These are phyloP conservation scores for Ogataea allantospora DNA, from an alignment of 805 yeast genomes.

Conservation along the genomic window DNA sequence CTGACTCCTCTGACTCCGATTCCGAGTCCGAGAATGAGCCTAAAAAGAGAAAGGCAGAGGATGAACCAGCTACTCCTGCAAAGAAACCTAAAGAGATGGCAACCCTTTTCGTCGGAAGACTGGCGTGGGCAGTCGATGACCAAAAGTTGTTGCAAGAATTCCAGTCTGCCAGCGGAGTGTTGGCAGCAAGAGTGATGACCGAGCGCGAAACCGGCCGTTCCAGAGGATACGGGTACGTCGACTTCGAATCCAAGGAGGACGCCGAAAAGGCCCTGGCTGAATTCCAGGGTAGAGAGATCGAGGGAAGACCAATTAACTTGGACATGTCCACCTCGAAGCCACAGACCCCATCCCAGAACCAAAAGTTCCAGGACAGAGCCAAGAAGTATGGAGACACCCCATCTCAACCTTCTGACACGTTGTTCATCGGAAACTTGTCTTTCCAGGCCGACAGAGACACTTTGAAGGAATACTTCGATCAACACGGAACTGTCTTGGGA, in stretches of 20 bases:
- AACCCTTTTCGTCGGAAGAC: slow-evolving; percentile 93
- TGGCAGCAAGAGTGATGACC: slow-evolving; percentile 86
- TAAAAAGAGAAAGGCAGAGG: slow-evolving; percentile 43
- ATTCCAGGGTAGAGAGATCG: slow-evolving; percentile 91
- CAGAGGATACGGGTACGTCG: slow-evolving; percentile 97
- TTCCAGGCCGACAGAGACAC: slow-evolving; percentile 84
- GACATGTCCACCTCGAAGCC: slow-evolving; percentile 90
- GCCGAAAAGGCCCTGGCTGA: slow-evolving; percentile 87
- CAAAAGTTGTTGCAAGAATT: slow-evolving; percentile 90
- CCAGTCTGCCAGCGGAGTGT: slow-evolving; percentile 76
- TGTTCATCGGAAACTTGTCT: slow-evolving; percentile 93
- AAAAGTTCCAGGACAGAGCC: slow-evolving; percentile 73
- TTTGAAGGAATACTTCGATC: slow-evolving; percentile 69
- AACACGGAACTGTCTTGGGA: slow-evolving; percentile 78
- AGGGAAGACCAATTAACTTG: slow-evolving; percentile 93
- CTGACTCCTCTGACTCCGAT: slow-evolving; percentile 12
- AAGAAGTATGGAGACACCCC: slow-evolving; percentile 85
- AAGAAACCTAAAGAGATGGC: slow-evolving; percentile 72
- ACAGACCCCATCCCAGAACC: slow-evolving; percentile 44
- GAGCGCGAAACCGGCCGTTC: slow-evolving; percentile 85
- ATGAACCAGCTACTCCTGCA: slow-evolving; percentile 38
- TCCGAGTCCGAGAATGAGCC: slow-evolving; percentile 29
- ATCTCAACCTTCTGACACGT: slow-evolving; percentile 91
- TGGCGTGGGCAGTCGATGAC: slow-evolving; percentile 96
- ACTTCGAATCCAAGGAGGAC: slow-evolving; percentile 69